phyloP scores from a whole-genome alignment of 202 grass and related monocot species.

The Alloteropsis angusta region DNA sequence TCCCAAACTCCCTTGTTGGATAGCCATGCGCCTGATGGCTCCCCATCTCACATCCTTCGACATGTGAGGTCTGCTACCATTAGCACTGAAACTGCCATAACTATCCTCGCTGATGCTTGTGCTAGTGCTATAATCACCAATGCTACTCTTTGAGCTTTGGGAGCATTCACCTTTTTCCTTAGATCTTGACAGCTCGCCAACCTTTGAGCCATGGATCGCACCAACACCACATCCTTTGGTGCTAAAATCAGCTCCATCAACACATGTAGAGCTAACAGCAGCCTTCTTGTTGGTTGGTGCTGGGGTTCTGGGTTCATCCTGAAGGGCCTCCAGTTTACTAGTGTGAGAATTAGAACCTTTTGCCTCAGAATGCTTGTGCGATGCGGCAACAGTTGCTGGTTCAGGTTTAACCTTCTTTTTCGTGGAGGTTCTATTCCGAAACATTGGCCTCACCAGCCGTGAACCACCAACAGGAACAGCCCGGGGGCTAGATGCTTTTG shows the following conservation, averaged over 20 bases:
- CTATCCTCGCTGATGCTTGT: conserved; percentile 89
- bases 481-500: conserved; percentile 52
- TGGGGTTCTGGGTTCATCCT: conserved; percentile 49
- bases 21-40: conserved; percentile 50
- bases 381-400: conserved; percentile 26
- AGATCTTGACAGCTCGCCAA: conserved; percentile 32
- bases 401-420: conserved; percentile 87
- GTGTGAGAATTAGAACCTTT: conserved; percentile 30
- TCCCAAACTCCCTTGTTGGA: conserved; percentile 65
- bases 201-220: conserved; percentile 31
- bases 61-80: conserved; percentile 81
- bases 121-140: conserved; percentile 86
- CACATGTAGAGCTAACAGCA: background rate
- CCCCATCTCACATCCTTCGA: conserved; percentile 93
- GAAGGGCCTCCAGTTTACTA: conserved; percentile 23
- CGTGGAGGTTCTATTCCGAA: conserved; percentile 51
- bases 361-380: conserved; percentile 29
- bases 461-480: conserved; percentile 41
- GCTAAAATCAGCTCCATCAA: conserved; percentile 25
- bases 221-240: conserved; percentile 35
- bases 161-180: conserved; percentile 94
- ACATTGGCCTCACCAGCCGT: conserved; percentile 53
- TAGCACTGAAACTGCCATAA: conserved; percentile 58
- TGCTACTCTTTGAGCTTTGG: conserved; percentile 92
- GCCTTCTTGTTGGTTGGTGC: conserved; percentile 29